Base-by-base conservation (phyloP, 2,329 filamentous ascomycete species). In the Botryotinia convoluta region DNA sequence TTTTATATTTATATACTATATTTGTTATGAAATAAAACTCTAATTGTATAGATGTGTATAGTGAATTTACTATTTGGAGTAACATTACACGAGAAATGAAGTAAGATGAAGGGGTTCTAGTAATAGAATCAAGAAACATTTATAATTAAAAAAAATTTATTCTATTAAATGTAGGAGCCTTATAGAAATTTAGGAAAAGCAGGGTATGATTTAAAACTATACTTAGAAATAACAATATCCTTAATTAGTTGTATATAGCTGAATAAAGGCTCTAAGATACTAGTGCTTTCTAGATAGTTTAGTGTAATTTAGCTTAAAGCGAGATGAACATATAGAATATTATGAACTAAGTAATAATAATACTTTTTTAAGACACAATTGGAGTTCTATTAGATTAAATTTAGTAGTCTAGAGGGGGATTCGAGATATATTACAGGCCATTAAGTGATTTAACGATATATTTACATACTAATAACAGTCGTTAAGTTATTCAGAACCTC, bases 401-500 rank as follows among this genome's bases (percentile, higher is more conserved):
- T 2, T 3, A 62, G 14, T 29, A 16, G 26, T 37, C 14, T 62
- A n/a, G 5, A 62, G 26, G 16, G 0, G 12, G 0, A 16, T 39
- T 39, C 5, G 12, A 62, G 22, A 1, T 20, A 18, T 20, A 63
- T 0, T 12, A 44, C 9, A 20, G 1, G 14, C 20, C 0, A 29
- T 29, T 20, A 10, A 20, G 4, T 29, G 8, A 62, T 42, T 42
- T 22, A 1, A 4, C 6, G 16, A 7, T 35, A 60, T 35, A 60
- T 35, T 22, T 5, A 60, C 3, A 7, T 32, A 0, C 4, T 32
- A 51, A 51, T 51, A 51, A n/a, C 0, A 51, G 1, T n/a, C 2
- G n/a, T n/a, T 6, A 1, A 3, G 8, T 48, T 4, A 6, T 14
- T 14, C 0, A n/a, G 0, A 51, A 8, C 3, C 0, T 51, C 4